A percentile compares a stretch with the other conserved stretches of the same genome.
Evolutionary conservation across 176 grass and related monocot genomes (phyloP).

Genomic region (Juncus inflexus): DNA sequence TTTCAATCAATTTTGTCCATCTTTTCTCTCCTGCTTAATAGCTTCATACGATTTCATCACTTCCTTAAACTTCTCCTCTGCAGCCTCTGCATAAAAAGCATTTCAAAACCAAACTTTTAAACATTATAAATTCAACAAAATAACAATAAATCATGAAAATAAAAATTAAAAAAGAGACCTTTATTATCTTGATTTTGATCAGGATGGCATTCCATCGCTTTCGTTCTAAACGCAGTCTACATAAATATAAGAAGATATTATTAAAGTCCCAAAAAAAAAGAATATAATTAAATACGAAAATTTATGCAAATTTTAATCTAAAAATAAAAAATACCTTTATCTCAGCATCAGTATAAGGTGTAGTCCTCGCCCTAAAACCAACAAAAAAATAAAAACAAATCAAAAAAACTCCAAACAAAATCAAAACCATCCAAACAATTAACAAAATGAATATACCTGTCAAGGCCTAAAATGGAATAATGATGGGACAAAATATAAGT

Average conservation of each 20-base stretch:
- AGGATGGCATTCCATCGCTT: conserved; percentile 97
- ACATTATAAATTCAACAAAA: neutral
- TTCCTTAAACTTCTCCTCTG: conserved; percentile 91
- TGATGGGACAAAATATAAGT: conserved; percentile 81
- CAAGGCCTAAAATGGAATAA: conserved; percentile 85
- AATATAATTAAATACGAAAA: neutral
- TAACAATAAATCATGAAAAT: neutral
- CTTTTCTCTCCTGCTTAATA: conserved; percentile 83
- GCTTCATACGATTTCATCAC: conserved; percentile 84
- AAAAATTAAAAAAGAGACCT: conserved; percentile 33
- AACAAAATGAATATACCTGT: conserved; percentile 48
- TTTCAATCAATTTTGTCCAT: conserved; percentile 27
- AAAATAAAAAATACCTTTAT: conserved; percentile 65
- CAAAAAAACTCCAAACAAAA: conserved; percentile 1
- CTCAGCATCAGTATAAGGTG: conserved; percentile 86
- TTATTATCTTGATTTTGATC: conserved; percentile 96
- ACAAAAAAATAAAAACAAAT: conserved; percentile 14
- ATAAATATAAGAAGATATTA: conserved; percentile 18
- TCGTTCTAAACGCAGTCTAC: conserved; percentile 90
- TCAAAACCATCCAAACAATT: neutral
- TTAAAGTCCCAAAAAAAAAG: neutral
- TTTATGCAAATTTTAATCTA: neutral
- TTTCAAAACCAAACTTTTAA: neutral
- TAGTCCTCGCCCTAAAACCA: conserved; percentile 50
- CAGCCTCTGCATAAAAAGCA: conserved; percentile 45